Conservation (phyloP, 2,329 filamentous ascomycete genomes). For the Berkeleyomyces rouxiae region DNA sequence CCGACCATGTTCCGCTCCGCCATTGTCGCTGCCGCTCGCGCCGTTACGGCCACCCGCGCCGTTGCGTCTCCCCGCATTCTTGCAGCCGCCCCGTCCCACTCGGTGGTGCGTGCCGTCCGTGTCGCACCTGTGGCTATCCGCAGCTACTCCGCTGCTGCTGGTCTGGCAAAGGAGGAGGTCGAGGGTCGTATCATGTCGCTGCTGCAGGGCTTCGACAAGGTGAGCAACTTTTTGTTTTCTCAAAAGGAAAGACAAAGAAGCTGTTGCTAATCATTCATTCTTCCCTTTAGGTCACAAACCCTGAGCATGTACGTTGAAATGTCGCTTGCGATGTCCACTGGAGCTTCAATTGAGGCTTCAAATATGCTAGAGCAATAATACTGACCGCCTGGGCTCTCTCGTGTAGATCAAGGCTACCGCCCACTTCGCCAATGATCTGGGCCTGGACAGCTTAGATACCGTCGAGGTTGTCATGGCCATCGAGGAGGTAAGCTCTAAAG, state of each 20-base stretch:
- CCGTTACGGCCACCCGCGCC: not conserved
- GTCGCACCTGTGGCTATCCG: conserved; percentile 53
- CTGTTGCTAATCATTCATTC: not conserved
- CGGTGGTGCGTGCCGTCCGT: conserved; percentile 23
- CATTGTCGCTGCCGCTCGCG: conserved; percentile 33
- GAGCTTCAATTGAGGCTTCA: not conserved
- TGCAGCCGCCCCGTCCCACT: conserved; percentile 44
- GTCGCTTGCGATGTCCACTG: not conserved
- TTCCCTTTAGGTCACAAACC: conserved; percentile 45
- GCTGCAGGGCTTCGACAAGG: conserved; percentile 93
- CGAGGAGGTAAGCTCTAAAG: conserved; percentile 53
- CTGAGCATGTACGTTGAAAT: conserved; percentile 36
- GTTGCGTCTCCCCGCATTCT: not conserved
- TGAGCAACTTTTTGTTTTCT: conserved; percentile 16
- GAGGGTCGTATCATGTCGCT: conserved; percentile 85
- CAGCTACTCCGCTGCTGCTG: conserved; percentile 71
- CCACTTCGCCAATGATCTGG: conserved; percentile 95
- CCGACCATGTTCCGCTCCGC: conserved; percentile 71
- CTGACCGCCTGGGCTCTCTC: not conserved
- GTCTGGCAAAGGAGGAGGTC: conserved; percentile 68
- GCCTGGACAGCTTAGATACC: conserved; percentile 91
- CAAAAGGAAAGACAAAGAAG: conserved; percentile 3
- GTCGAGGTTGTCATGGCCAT: conserved; percentile 99
- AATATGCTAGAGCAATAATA: not conserved
- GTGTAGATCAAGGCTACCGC: conserved; percentile 60